Evolutionary conservation across 2,329 filamentous ascomycete genomes (phyloP).

Genomic region (Penicillium capsulatum): DNA sequence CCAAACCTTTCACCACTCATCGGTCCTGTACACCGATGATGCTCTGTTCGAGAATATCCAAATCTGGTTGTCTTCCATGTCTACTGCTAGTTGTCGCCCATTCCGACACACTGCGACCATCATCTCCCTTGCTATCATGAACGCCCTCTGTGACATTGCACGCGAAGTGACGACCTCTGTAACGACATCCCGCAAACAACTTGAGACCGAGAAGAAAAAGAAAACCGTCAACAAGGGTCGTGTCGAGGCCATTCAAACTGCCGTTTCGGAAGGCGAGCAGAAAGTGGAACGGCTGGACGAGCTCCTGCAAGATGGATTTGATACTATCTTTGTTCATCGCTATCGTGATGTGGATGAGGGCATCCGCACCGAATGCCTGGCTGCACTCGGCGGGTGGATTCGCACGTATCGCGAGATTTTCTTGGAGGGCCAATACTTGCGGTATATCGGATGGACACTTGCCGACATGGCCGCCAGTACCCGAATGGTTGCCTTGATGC

Average conservation of each 20-base stretch:
- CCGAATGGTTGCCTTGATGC: slow-evolving; percentile 79
- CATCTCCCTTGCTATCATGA: slow-evolving; percentile 73
- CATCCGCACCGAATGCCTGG: slow-evolving; percentile 83
- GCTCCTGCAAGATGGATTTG: slow-evolving; percentile 79
- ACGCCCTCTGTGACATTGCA: slow-evolving; percentile 69
- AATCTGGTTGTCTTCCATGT: slow-evolving; percentile 86
- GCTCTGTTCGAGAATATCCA: slow-evolving; percentile 83
- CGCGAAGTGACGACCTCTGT: slow-evolving; percentile 66
- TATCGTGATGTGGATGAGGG: slow-evolving; percentile 90
- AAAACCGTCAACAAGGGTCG: slow-evolving; percentile 72
- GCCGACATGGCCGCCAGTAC: slow-evolving; percentile 73
- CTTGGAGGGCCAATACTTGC: slow-evolving; percentile 82
- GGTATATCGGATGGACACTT: slow-evolving; percentile 93
- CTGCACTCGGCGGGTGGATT: slow-evolving; percentile 86
- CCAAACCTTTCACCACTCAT: slow-evolving; percentile 73
- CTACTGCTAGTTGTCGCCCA: slow-evolving; percentile 77
- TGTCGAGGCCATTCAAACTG: slow-evolving; percentile 67
- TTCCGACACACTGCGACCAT: slow-evolving; percentile 93
- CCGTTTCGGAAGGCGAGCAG: slow-evolving; percentile 64
- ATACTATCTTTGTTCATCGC: slow-evolving; percentile 88
- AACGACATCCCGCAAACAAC: slow-evolving; percentile 71
- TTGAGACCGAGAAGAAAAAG: slow-evolving; percentile 71
- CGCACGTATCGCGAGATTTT: slow-evolving; percentile 77
- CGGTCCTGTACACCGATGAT: slow-evolving; percentile 70
- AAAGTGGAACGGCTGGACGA: slow-evolving; percentile 66